Evolutionary conservation across 2,329 filamentous ascomycete genomes (phyloP), one percentile per base, ranked within the genome.

Genomic region (Raffaelea albimanens): DNA sequence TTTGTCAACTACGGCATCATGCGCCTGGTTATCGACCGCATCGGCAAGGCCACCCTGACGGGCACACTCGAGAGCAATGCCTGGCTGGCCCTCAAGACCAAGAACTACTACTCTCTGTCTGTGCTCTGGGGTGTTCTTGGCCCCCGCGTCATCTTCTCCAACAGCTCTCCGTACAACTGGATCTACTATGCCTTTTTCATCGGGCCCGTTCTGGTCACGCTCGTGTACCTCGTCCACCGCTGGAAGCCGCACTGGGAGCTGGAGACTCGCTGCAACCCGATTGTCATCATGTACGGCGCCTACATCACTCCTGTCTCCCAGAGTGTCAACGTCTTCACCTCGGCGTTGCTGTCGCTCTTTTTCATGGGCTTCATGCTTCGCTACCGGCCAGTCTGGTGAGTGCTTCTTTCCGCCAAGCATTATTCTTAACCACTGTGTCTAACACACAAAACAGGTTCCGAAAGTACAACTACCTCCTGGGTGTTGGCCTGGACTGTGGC

Each of bases 391-490:
- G 57, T 55, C 19, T 69, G 66, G 65, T 29, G 13, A 29, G 25
- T 29, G 25, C 25, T 29, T 29, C 25, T 29, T 29, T 29, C 13
- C n/a, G n/a, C n/a, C n/a, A n/a, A n/a, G n/a, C n/a, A n/a, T 29
- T 29, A 13, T 29, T 29, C 25, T 29, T 29, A 29, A 29, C 25
- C 25, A 29, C 7, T 29, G 7, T 29, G n/a, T n/a, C n/a, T n/a
- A n/a, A n/a, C n/a, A n/a, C 25, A 13, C 25, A 7, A 13, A 29
- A 29, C 25, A 29, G 25, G 25, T 69, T 67, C 60, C 58, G 61
- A 5, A 67, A 67, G 54, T 68, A 68, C 51, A 68, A 68, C 51
- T 67, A 67, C 50, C 58, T 69, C n/a, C 56, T 68, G 5, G 63
- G 65, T 3, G 62, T 63, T 3, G 65, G 65, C 2, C 59, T 68